Conservation (phyloP, 108 stramenopile genomes). For the Conticribra guillardii region DNA sequence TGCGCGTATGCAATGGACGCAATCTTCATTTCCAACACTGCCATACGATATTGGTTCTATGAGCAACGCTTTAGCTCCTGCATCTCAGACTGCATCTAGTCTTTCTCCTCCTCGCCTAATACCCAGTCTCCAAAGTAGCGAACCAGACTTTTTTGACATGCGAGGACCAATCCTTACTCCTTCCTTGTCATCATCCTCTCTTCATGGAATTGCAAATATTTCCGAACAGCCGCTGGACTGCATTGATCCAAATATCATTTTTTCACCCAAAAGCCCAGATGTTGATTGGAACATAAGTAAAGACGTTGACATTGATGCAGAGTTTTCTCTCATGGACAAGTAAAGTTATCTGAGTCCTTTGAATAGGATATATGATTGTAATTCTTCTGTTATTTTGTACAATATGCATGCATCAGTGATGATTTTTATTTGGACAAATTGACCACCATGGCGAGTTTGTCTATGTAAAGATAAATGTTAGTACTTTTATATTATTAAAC, state of each 20-base stretch:
- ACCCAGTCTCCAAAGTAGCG: background rate
- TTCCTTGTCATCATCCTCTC: slow-evolving; percentile 23
- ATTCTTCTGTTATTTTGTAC: too few species aligned
- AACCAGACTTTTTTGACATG: background rate
- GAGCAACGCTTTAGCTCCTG: too few species aligned
- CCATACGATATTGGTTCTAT: too few species aligned
- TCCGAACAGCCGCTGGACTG: background rate
- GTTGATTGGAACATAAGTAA: slow-evolving; percentile 6
- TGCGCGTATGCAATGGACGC: too few species aligned
- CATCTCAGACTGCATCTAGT: background rate
- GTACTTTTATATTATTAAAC: too few species aligned
- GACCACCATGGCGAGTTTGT: too few species aligned
- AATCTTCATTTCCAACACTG: too few species aligned
- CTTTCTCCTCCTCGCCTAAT: background rate
- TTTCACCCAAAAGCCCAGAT: slow-evolving; percentile 13
- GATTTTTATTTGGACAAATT: too few species aligned
- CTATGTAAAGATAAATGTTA: too few species aligned
- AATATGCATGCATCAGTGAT: too few species aligned
- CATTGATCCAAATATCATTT: slow-evolving; percentile 14
- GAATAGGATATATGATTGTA: too few species aligned
- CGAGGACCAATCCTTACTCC: slow-evolving; percentile 32
- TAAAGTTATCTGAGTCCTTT: too few species aligned
- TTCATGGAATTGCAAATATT: slow-evolving; percentile 11
- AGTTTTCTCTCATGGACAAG: slow-evolving; percentile 1
- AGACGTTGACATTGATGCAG: slow-evolving; percentile 2